Base-by-base conservation (phyloP, 768 basidiomycete species). In the Leccinum pellstonianum region DNA sequence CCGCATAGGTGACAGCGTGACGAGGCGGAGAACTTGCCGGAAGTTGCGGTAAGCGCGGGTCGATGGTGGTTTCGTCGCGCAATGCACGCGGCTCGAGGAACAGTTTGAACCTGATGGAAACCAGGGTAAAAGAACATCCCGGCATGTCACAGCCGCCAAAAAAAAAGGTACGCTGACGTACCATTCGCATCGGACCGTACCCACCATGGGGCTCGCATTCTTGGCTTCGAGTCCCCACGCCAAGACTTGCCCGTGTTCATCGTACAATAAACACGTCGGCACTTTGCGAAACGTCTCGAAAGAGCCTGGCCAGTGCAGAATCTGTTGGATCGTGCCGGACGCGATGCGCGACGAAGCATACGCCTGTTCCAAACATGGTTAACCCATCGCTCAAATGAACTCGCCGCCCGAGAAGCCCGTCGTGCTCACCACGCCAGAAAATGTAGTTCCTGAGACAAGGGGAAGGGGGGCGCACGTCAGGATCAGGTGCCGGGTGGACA, bases 181-280 rank as follows among this genome's bases (percentile, higher is more conserved):
- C 84, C 83, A 83, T 75, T 84, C 84, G 56, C 81, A 86, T 59
- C 79, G 81, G 53, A 76, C 77, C 11, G 83, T 85, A 7, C 91
- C 90, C 3, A 82, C 78, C 75, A 86, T 81, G 3, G 85, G 83
- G 21, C 83, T 82, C 2, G 88, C 83, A 65, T 89, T 91, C 78
- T 93, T 93, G 3, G 93, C 93, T 76, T 93, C 90, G 53, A 93
- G 74, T 1, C 93, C 92, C 92, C 93, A 95, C 5, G 90, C 87
- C 23, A 91, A 66, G 2, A 94, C 86, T 61, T 81, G 81, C 0
- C 91, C 91, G 33, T 77, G 74, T 48, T 87, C 84, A 63, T 91
- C 86, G 62, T 94, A 95, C 15, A 94, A 72, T 37, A 95, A 78
- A 73, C 93, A 94, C 1, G 93, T 94, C 1, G 93, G 90, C 43